Evolutionary conservation across 2,329 filamentous ascomycete genomes (phyloP).

Genomic region (Phialemonium atrogriseum): DNA sequence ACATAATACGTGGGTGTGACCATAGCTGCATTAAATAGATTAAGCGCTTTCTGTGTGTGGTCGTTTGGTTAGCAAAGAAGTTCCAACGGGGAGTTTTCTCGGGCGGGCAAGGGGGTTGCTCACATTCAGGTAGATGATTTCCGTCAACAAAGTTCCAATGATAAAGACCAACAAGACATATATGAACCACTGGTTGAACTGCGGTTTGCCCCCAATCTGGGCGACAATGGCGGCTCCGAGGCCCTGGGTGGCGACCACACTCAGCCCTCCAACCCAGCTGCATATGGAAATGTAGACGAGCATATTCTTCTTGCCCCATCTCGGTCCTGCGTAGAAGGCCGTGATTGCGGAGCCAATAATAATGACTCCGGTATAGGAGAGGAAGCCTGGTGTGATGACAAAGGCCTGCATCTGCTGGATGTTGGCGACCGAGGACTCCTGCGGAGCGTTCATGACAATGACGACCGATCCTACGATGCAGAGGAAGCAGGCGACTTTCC

Average conservation of each 20-base stretch:
- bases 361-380: slow-evolving; percentile 76
- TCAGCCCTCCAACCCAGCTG: slow-evolving; percentile 87
- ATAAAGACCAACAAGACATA: slow-evolving; percentile 91
- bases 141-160: slow-evolving; percentile 76
- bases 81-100: not conserved
- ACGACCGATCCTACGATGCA: slow-evolving; percentile 90
- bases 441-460: slow-evolving; percentile 88
- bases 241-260: slow-evolving; percentile 90
- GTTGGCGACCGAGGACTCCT: slow-evolving; percentile 72
- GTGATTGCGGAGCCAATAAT: slow-evolving; percentile 64
- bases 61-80: slow-evolving; percentile 1
- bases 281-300: slow-evolving; percentile 95
- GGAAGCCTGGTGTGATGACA: slow-evolving; percentile 78
- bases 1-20: slow-evolving; percentile 99
- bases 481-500: slow-evolving; percentile 91
- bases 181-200: slow-evolving; percentile 97
- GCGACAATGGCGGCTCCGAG: slow-evolving; percentile 86
- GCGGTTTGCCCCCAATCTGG: slow-evolving; percentile 68
- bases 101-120: slow-evolving; percentile 32
- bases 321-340: slow-evolving; percentile 73
- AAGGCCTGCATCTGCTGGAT: slow-evolving; percentile 91
- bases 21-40: slow-evolving; percentile 91
- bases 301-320: slow-evolving; percentile 96
- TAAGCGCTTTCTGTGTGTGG: slow-evolving; percentile 84
- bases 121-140: slow-evolving; percentile 94